Evolutionary conservation across 176 grass and related monocot species (phyloP), one percentile per base, ranked within the genome.

Genomic region (Microstegium vimineum): DNA sequence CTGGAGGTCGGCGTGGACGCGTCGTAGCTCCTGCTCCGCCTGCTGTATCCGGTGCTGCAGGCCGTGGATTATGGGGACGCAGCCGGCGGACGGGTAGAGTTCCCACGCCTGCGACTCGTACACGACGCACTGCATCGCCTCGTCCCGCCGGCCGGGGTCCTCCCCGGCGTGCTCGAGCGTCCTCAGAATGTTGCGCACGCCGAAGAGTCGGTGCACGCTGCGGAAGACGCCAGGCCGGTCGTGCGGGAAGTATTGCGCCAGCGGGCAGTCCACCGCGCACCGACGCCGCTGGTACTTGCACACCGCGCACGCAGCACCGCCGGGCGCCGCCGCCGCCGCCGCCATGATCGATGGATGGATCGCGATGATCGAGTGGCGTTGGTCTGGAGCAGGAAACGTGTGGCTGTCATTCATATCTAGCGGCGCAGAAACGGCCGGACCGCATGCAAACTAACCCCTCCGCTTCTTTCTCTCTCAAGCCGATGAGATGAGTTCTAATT

Each of bases 151-250:
- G 7, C 15, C 41, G 3, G 71, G 72, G 32, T 45, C 41, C 3
- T 62, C 63, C 23, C 73, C 71, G 38, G 59, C 63, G 20, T 36
- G 28, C 6, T 1, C 26, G 16, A 87, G 66, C 47, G 64, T 69
- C 85, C 82, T 82, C 37, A 69, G 71, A 45, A 87, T 87, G 85
- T 87, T 87, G 60, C 65, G 82, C 3, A 87, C 85, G 85, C 82
- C 82, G 46, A 84, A 84, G 45, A 84, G 82, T 4, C 82, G 82
- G 62, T 84, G 82, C 46, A 62, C 63, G 82, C 25, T 77, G 46
- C 34, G 82, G 82, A 84, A 84, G 1, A 77, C 16, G 10, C 26
- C 46, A 18, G 73, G 62, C 8, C 9, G 62, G 46, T 84, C 73
- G 34, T 68, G 45, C 34, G 82, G 82, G 82, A 84, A 84, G 62